Evolutionary conservation across 345 rosid species (phyloP), one percentile per base, ranked within the genome.

Genomic region (Citrus glauca): DNA sequence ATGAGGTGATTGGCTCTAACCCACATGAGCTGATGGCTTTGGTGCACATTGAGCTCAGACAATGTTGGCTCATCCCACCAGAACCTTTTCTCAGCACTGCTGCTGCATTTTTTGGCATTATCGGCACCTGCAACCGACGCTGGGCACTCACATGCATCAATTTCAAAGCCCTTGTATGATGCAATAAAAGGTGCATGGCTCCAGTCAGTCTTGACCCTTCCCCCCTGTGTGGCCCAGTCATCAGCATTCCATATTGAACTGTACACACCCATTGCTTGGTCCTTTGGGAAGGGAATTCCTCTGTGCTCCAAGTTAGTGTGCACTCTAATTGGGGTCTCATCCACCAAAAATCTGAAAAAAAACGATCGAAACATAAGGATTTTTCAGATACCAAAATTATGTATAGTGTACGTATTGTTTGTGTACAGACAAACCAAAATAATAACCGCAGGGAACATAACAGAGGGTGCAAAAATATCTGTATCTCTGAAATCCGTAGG

Each of bases 181-280:
- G 98, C 93, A 25, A 94, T 35, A 67, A 97, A 97, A 5, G 99
- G 99, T 3, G 98, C 98, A 32, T 94, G 99, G 77, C 82, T 86
- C 99, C 98, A 97, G 60, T 97, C 98, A 0, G 99, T 97, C 87
- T 97, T 97, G 13, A 97, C 85, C 56, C 91, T 86, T 8, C 99
- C 99, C 35, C 99, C 99, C 72, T 93, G 99, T 0, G 99, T 97
- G 1, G 99, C 99, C 99, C 99, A 97, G 79, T 97, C 98, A 73
- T 97, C 99, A 2, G 99, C 99, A 17, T 97, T 97, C 99, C 99
- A 97, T 42, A 97, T 94, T 16, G 99, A 97, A 81, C 99, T 97
- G 88, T 93, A 94, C 0, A 93, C 94, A 2, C 99, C 97, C 99
- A 97, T 97, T 16, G 98, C 84, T 77, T 97, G 99, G 76, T 94